phyloP scores from a whole-genome alignment of 208 protist species.

The Wallacemonas sp. region DNA sequence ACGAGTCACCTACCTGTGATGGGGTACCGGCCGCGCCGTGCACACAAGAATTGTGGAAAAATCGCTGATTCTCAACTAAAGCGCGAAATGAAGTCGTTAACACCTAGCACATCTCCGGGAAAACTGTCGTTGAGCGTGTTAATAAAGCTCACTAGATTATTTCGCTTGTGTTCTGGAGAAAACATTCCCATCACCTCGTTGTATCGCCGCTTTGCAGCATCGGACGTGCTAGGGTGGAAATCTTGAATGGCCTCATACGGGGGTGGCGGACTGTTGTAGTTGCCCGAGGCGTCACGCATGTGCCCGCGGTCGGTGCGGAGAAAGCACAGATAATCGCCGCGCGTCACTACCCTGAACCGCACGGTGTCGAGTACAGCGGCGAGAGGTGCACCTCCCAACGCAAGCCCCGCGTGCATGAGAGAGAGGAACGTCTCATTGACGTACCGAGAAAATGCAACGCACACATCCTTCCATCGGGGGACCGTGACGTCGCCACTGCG shows the following conservation, averaged over 20 bases:
- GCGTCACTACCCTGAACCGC: conserved; percentile 21
- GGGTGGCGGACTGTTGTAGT: conserved; percentile 17
- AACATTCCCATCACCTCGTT: not conserved
- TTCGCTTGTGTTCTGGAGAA: not conserved
- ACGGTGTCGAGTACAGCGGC: conserved; percentile 14
- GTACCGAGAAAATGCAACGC: conserved; percentile 22
- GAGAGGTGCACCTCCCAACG: not conserved
- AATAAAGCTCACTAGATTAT: conserved; percentile 42
- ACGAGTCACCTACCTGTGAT: no score
- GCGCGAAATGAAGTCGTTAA: not conserved
- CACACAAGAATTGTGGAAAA: no score
- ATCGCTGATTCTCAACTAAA: conserved; percentile 1
- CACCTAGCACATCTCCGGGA: conserved; percentile 22
- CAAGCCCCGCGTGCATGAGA: not conserved
- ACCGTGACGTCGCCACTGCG: not conserved
- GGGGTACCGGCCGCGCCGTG: no score
- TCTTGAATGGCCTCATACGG: conserved; percentile 12
- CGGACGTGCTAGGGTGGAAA: not conserved
- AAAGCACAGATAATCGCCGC: conserved; percentile 26
- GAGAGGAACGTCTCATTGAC: conserved; percentile 14
- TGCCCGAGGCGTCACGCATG: conserved; percentile 18
- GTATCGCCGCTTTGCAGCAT: not conserved
- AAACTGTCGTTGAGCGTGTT: conserved; percentile 27
- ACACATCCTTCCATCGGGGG: conserved; percentile 12
- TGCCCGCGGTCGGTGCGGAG: conserved; percentile 37